Evolutionary conservation across 768 basidiomycete species (phyloP).

Genomic region (Chalciporus chontae): DNA sequence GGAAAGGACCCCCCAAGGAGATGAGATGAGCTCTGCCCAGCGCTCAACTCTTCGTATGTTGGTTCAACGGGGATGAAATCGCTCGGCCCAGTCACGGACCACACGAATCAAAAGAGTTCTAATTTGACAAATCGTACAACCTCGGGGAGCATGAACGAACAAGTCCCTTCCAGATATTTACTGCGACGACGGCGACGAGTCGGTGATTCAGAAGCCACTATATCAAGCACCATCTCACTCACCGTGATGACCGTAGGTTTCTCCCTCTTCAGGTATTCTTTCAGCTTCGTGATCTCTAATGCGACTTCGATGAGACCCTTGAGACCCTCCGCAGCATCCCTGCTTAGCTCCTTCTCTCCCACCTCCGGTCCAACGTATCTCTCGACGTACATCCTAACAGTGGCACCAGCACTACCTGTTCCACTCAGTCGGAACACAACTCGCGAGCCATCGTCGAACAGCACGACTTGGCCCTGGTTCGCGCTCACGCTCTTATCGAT

Average conservation of each 20-base stretch:
- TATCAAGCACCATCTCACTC: constrained; percentile 25
- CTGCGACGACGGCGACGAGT: constrained; percentile 5
- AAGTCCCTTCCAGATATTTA: constrained; percentile 9
- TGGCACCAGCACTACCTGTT: constrained; percentile 94
- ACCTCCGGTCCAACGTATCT: constrained; percentile 75
- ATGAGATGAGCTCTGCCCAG: not conserved
- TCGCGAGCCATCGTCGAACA: constrained; percentile 87
- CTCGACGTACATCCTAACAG: constrained; percentile 95
- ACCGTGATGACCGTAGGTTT: constrained; percentile 97
- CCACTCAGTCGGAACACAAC: constrained; percentile 96
- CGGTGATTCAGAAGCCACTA: not conserved
- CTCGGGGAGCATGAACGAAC: not conserved
- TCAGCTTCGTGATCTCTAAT: constrained; percentile 77
- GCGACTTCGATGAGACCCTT: constrained; percentile 97
- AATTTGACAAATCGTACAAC: constrained; percentile 18
- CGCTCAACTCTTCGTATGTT: not conserved
- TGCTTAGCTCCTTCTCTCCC: constrained; percentile 64
- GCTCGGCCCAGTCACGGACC: not conserved
- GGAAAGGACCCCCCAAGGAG: not conserved
- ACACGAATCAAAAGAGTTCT: not conserved
- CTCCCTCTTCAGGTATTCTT: constrained; percentile 80
- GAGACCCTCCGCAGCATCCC: constrained; percentile 83
- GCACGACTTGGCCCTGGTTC: constrained; percentile 95
- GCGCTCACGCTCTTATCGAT: constrained; percentile 90
- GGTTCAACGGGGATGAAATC: not conserved